Evolutionary conservation across 768 basidiomycete species (phyloP), one percentile per base, ranked within the genome.

Genomic region (Tylopilus cervinicoccineus): DNA sequence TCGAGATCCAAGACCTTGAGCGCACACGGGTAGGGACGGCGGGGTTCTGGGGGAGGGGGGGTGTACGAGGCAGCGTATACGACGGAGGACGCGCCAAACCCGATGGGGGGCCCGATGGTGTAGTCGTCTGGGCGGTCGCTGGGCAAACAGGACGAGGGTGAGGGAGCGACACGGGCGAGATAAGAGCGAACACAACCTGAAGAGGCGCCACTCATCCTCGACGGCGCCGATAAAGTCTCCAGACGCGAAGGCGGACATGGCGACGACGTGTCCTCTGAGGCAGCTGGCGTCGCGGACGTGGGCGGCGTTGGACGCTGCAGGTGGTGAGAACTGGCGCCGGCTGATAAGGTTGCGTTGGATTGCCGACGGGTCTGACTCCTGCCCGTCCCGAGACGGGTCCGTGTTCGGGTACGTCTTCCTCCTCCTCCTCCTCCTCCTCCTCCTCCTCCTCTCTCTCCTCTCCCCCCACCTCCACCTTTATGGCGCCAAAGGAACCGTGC

Each of bases 1-100:
- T 94, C 91, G 37, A 94, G 80, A 63, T 93, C 89, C 36, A 93
- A 77, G 38, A 96, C 90, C 70, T 96, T 96, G 60, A 94, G 77
- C 0, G 92, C 87, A 59, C 87, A 88, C 16, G 85, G 76, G 28
- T 77, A 72, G 5, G 74, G 72, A 38, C 44, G 69, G 31, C 51
- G 66, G 19, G 56, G 65, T 47, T 62, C 67, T 27, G 54, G 61
- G 47, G 48, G 70, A 57, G 77, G 50, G 5, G 76, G 73, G 7
- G 72, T 76, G 64, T 82, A 93, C 2, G 72, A 67, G 0, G 93
- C 93, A 13, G 83, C 69, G 60, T 94, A 92, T 6, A 97, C 94
- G 47, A 86, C 87, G 0, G 94, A 95, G 4, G 91, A 93, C 3
- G 94, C 87, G 17, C 94, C 94, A 58, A 88, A 93, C 2, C 93